Evolutionary conservation across 2,329 filamentous ascomycete genomes (phyloP), one percentile per base, ranked within the genome.

Genomic region (Boeremia lycopersici): DNA sequence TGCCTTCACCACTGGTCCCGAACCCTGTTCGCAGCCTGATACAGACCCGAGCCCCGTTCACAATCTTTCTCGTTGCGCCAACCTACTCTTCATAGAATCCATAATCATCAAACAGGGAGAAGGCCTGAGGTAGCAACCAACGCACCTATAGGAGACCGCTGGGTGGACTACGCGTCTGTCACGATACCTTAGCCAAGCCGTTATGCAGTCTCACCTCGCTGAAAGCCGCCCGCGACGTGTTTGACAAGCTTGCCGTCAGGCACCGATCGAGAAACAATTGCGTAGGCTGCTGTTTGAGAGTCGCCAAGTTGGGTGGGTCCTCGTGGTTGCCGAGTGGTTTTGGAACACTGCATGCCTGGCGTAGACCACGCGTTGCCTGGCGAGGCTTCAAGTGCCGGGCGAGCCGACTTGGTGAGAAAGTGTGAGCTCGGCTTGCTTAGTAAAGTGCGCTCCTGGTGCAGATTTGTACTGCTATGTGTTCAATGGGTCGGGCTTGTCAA

Each of bases 331-430:
- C 63, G 53, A 62, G 56, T 50, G 56, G 63, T 55, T 46, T 65
- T 68, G 55, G 62, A 70, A 69, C 67, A 59, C 57, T 53, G 52
- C 47, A 50, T 63, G 63, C 65, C 60, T 67, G 52, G 47, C 44
- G 43, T 45, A 45, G 33, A 48, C 35, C 35, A 38, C 31, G 31
- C 52, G 42, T 29, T 56, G 53, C 48, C 53, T 55, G 41, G 30
- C 41, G 31, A 49, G 31, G n/a, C 8, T 11, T 31, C 29, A 42
- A 49, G 35, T 49, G 52, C 46, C 52, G 52, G 49, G 42, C 6
- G 29, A 41, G 33, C 52, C 45, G 46, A 42, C 45, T 54, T 45
- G 45, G 44, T 31, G n/a, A 15, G 4, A 12, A 38, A 30, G 19
- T 5, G 19, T 23, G 34, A 6, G 17, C 19, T 36, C n/a, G 34